Conservation (phyloP, 2,329 filamentous ascomycete species). For the Hypoxylon sp. region DNA sequence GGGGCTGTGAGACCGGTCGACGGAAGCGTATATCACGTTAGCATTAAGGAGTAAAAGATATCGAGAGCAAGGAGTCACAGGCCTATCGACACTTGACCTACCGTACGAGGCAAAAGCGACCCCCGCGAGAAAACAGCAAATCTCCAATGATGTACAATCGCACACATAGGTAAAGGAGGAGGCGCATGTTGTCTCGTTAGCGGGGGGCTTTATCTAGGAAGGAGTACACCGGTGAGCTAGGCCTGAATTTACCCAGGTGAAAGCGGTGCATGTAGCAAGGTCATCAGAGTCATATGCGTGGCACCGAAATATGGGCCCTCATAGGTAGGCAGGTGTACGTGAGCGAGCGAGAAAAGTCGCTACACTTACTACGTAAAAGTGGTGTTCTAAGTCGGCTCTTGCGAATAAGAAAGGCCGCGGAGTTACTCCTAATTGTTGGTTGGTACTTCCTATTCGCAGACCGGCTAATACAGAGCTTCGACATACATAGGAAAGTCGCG, state of each 20-base stretch:
- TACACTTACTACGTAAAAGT: background rate
- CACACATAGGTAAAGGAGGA: constrained; percentile 7
- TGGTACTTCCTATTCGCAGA: constrained; percentile 29
- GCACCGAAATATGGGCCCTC: constrained; percentile 5
- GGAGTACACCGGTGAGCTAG: constrained; percentile 20
- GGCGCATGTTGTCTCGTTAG: background rate
- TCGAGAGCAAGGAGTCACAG: background rate
- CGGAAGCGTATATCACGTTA: constrained; percentile 2
- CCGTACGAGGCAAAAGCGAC: constrained; percentile 18
- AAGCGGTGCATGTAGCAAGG: constrained; percentile 3
- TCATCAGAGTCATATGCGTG: constrained; percentile 5
- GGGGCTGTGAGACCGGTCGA: background rate
- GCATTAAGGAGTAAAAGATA: background rate
- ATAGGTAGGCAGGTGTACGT: constrained; percentile 3
- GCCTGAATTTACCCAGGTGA: constrained; percentile 7
- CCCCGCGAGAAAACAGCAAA: constrained; percentile 12
- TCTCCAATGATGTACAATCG: constrained; percentile 21
- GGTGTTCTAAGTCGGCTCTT: constrained; percentile 1
- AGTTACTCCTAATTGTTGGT: constrained; percentile 10
- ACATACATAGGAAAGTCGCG: constrained; percentile 1
- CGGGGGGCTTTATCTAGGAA: constrained; percentile 4
- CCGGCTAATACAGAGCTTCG: constrained; percentile 16
- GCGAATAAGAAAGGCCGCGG: constrained; percentile 16
- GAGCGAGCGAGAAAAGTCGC: constrained; percentile 5
- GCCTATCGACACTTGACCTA: constrained; percentile 17